phyloP scores from a whole-genome alignment of 345 rosid species.

The Populus nigra region DNA sequence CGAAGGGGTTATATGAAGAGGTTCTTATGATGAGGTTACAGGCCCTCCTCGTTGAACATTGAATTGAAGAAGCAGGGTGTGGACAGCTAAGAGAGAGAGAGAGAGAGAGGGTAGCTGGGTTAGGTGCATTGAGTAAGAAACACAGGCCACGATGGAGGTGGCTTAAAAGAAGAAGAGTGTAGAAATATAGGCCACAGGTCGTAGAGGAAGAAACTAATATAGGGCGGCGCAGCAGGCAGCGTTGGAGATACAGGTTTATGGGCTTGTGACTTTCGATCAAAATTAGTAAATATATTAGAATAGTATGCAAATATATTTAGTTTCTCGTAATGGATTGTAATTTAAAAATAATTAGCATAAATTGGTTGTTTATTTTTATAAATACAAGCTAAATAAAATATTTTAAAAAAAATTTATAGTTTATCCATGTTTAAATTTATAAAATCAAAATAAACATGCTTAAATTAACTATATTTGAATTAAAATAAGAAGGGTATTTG shows the following conservation, averaged over 20 bases:
- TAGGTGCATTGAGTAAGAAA: conserved; percentile 23
- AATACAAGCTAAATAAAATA: too few relatives aligned
- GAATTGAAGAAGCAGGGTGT: conserved; percentile 34
- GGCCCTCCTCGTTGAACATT: conserved; percentile 20
- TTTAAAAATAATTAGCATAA: too few relatives aligned
- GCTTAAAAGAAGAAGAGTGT: not conserved
- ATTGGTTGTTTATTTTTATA: too few relatives aligned
- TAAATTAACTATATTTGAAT: too few relatives aligned
- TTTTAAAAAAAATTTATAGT: too few relatives aligned
- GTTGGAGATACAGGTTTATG: not conserved
- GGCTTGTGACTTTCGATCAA: not conserved
- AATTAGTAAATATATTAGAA: too few relatives aligned
- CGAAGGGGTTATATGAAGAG: not conserved
- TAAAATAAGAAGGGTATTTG: too few relatives aligned
- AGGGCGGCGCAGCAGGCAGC: conserved; percentile 35
- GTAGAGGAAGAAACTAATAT: conserved; percentile 4
- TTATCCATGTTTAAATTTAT: too few relatives aligned
- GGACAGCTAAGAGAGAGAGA: conserved; percentile 45
- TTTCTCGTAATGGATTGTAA: too few relatives aligned
- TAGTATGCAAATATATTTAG: too few relatives aligned
- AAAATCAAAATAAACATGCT: too few relatives aligned
- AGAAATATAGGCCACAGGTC: conserved; percentile 38
- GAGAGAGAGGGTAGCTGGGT: conserved; percentile 2
- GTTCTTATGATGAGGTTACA: conserved; percentile 8
- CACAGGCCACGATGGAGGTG: too few relatives aligned